Base-by-base conservation (phyloP, 2,329 filamentous ascomycete genomes). In the Calonectria ilicicola region DNA sequence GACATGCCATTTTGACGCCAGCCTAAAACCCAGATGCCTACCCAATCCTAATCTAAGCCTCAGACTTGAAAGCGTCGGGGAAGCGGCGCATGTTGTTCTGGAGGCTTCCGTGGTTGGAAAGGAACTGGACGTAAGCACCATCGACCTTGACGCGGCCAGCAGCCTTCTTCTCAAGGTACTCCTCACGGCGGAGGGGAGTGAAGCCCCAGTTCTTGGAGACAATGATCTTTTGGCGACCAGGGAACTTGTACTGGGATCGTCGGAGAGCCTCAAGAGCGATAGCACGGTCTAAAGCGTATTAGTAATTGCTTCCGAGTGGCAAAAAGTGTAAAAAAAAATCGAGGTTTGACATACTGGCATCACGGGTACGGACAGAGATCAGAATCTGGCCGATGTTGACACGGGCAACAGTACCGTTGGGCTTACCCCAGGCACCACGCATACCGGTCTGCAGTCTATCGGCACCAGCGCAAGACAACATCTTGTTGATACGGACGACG, bases 401-500 rank as follows among this genome's bases (percentile, higher is more conserved):
- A 94, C 97, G 97, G 87, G 97, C 97, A 85, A 99, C 97, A 84
- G 92, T 93, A 86, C 97, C 97, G 92, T 98, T 98, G 88, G 97
- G 97, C 94, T 99, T 99, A 86, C 97, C 97, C 93, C 95, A 99
- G 83, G 97, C 97, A 93, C 97, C 97, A 94, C 97, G 96, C 97
- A 99, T 99, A 92, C 97, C 97, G 83, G 97, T 99, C 90, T 99
- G 97, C 89, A 99, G 92, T 94, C 97, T 95, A 98, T 99, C 97
- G 93, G 97, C 97, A 92, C 97, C 97, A 85, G 97, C 97, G 89
- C 97, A 99, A 86, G 97, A 98, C 95, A 99, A 96, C 97, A 99
- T 99, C 94, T 99, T 99, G 95, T 99, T 99, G 96, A 99, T 99
- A 90, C 97, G 97, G 92, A 99, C 94, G 89, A 99, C 97, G 92